These are phyloP conservation scores for Coniella lustricola DNA, from an alignment of 2,329 filamentous ascomycete genomes.

Conservation along the genomic window DNA sequence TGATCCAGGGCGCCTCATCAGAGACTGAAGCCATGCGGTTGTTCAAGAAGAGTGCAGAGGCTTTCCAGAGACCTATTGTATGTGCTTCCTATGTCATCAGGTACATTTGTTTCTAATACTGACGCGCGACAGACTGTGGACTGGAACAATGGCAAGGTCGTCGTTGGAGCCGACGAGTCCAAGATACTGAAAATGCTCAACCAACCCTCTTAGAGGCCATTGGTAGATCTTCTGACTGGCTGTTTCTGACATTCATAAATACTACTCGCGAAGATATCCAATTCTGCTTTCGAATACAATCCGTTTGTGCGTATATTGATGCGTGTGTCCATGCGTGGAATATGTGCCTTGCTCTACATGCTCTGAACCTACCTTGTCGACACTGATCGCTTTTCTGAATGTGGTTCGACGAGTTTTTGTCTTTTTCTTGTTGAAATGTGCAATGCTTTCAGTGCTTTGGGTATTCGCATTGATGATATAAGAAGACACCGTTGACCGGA, in stretches of 20 bases:
- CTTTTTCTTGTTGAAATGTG: too few species aligned
- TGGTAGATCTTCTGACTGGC: not conserved
- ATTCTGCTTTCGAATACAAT: too few species aligned
- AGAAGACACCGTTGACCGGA: too few species aligned
- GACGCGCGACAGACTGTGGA: slow-evolving; percentile 58
- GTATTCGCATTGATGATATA: too few species aligned
- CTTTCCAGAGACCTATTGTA: slow-evolving; percentile 72
- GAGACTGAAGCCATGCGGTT: slow-evolving; percentile 72
- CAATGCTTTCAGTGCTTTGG: too few species aligned
- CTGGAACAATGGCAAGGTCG: slow-evolving; percentile 84
- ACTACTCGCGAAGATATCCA: not conserved
- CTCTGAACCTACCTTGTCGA: too few species aligned
- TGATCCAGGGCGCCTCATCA: slow-evolving; percentile 68
- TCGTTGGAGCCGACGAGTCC: slow-evolving; percentile 73
- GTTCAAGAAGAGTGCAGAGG: slow-evolving; percentile 61
- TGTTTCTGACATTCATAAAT: slow-evolving; percentile 8
- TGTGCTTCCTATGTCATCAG: slow-evolving; percentile 27
- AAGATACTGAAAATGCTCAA: slow-evolving; percentile 80
- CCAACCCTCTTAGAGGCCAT: slow-evolving; percentile 29
- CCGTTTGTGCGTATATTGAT: too few species aligned
- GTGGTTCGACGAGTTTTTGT: too few species aligned
- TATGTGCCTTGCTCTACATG: too few species aligned
- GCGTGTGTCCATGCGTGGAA: too few species aligned
- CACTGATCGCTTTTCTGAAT: too few species aligned
- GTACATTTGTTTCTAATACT: slow-evolving; percentile 8